Percentiles rank a stretch among this genome's conserved stretches.
phyloP scores from a whole-genome alignment of 805 yeast species.

The Candida schatavii region DNA sequence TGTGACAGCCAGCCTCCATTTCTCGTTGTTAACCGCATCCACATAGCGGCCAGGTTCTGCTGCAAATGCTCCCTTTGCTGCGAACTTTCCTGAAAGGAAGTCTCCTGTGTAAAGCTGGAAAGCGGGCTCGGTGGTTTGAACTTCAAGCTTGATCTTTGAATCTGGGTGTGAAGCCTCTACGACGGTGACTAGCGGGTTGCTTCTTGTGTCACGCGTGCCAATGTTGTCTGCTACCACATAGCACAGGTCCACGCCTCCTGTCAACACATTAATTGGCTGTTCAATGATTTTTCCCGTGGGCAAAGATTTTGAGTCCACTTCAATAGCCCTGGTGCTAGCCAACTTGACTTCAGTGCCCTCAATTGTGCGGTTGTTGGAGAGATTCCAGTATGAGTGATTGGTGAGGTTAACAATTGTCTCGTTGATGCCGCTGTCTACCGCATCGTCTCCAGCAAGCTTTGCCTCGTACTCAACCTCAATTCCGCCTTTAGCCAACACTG shows the following conservation, averaged over 20 bases:
- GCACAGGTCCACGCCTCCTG: constrained; percentile 41
- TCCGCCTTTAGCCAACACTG: constrained; percentile 24
- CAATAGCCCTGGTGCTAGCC: constrained; percentile 38
- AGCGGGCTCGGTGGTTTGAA: constrained; percentile 60
- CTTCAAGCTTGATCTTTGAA: constrained; percentile 39
- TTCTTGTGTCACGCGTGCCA: constrained; percentile 46
- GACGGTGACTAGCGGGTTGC: constrained; percentile 28
- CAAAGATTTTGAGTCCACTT: constrained; percentile 35
- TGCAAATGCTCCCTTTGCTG: constrained; percentile 53
- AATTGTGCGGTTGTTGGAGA: constrained; percentile 26
- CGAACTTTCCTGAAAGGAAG: constrained; percentile 30
- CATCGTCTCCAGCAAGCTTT: constrained; percentile 18
- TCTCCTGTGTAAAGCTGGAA: constrained; percentile 68
- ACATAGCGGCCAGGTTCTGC: constrained; percentile 60
- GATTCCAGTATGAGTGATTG: constrained; percentile 62
- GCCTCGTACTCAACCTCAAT: constrained; percentile 51
- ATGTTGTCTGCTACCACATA: constrained; percentile 39
- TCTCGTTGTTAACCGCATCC: constrained; percentile 47
- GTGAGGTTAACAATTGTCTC: constrained; percentile 55
- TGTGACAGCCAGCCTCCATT: constrained; percentile 49
- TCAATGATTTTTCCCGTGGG: constrained; percentile 44
- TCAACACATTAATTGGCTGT: not conserved
- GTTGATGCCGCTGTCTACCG: too few relatives aligned
- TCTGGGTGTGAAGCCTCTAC: constrained; percentile 45
- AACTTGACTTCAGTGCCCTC: constrained; percentile 34